A percentile compares a stretch with the other conserved stretches of the same genome.
These are phyloP conservation scores for Pyrus hybrid DNA, from an alignment of 331 rosid species.

Conservation along the genomic window DNA sequence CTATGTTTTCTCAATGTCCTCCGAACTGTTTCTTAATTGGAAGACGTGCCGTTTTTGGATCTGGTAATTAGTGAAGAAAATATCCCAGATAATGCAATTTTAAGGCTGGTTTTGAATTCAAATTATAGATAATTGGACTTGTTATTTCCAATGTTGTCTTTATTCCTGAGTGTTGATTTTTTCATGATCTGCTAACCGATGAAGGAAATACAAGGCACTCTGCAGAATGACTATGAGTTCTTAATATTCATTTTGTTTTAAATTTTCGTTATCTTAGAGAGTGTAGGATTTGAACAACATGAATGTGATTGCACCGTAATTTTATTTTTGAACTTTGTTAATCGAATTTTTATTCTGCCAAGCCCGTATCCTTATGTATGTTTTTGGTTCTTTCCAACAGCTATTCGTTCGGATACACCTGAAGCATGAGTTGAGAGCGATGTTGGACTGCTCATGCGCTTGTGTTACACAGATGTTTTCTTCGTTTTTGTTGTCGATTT, in stretches of 20 bases:
- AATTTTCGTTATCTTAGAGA: neutral
- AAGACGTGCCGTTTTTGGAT: too few relatives aligned
- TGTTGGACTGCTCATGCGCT: neutral
- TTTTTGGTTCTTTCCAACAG: neutral
- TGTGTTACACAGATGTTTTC: neutral
- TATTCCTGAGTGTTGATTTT: neutral
- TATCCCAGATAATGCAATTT: too few relatives aligned
- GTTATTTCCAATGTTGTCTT: neutral
- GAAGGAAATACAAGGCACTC: neutral
- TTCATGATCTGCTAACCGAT: neutral
- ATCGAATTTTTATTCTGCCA: neutral
- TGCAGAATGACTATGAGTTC: neutral
- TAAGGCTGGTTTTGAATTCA: too few relatives aligned
- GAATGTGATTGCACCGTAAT: neutral
- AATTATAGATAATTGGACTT: too few relatives aligned
- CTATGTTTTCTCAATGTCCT: neutral
- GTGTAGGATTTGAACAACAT: neutral
- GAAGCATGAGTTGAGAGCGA: neutral
- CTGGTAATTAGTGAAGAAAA: too few relatives aligned
- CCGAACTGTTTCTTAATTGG: neutral
- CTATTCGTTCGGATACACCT: conserved; percentile 6
- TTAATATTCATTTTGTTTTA: neutral
- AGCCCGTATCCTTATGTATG: neutral
- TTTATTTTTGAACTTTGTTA: neutral
- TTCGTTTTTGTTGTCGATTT: neutral